phyloP scores from a whole-genome alignment of 768 basidiomycete species.

The Trametes sanguinea region DNA sequence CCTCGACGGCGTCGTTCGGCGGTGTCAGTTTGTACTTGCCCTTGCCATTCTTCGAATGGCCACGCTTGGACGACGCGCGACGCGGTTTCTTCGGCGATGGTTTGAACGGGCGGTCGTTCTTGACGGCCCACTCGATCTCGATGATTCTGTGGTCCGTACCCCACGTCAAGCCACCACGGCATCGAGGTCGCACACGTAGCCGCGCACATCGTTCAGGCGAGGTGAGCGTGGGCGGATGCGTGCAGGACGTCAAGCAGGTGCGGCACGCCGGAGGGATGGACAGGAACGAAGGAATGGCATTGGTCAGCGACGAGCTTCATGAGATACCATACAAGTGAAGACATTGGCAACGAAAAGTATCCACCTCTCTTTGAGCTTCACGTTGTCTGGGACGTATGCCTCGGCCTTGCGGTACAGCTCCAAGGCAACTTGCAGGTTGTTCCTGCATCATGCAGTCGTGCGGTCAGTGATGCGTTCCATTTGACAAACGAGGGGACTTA shows the following conservation, averaged over 20 bases:
- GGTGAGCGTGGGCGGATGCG: neutral
- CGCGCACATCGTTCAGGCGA: neutral
- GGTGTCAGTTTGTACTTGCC: slow-evolving; percentile 7
- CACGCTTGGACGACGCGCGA: slow-evolving; percentile 1
- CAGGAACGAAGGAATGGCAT: slow-evolving; percentile 26
- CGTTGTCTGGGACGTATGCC: slow-evolving; percentile 82
- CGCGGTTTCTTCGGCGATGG: slow-evolving; percentile 46
- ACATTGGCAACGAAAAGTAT: slow-evolving; percentile 70
- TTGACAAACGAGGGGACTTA: slow-evolving; percentile 34
- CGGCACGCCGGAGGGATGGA: slow-evolving; percentile 20
- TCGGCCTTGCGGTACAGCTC: slow-evolving; percentile 83
- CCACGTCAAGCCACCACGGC: neutral
- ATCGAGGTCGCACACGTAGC: neutral
- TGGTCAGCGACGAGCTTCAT: slow-evolving; percentile 39
- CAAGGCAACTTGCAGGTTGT: slow-evolving; percentile 77
- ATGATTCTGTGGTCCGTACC: slow-evolving; percentile 57
- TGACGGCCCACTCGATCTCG: slow-evolving; percentile 79
- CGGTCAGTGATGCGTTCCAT: neutral
- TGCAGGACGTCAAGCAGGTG: slow-evolving; percentile 25
- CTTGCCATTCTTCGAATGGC: slow-evolving; percentile 3
- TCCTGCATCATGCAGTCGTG: slow-evolving; percentile 44
- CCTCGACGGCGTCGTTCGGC: neutral
- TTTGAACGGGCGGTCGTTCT: slow-evolving; percentile 58
- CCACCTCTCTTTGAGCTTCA: slow-evolving; percentile 87
- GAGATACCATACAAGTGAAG: slow-evolving; percentile 58